Base-by-base conservation (phyloP, 768 basidiomycete genomes). In the Tephrocybe sp. region DNA sequence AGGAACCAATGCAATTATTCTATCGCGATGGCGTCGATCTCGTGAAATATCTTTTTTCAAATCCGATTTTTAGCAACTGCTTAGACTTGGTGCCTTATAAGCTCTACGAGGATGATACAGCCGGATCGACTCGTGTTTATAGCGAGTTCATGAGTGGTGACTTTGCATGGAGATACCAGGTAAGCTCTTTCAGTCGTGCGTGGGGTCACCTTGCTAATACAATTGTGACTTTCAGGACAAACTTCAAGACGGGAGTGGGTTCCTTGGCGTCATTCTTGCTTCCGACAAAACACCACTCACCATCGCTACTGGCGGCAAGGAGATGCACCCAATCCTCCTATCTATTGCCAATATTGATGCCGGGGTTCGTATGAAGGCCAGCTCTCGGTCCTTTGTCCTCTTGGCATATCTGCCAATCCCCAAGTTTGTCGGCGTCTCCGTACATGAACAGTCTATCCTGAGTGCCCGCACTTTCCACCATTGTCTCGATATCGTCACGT, bases 161-260 rank as follows among this genome's bases (percentile, higher is more conserved):
- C 5, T 19, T 15, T 11, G 54, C 65, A 30, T 66, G 67, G 64
- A 38, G 59, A 3, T 37, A 61, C n/a, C 64, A 66, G 59, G 65
- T 60, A 13, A 6, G 28, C 12, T 7, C 6, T 30, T 30, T 30
- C 12, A n/a, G n/a, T n/a, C n/a, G 28, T 30, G 12, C 12, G 12
- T 30, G 7, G 28, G 12, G 7, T 21, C 13, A 34, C 31, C 15
- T 16, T 47, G 6, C 28, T 12, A 5, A 34, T 15, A 15, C 32
- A 12, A 34, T 12, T n/a, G 15, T 34, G 11, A 34, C 7, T 12
- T 5, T n/a, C 16, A 34, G 32, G 5, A 5, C 7, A 34, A 6
- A n/a, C 32, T 34, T 8, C 32, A 9, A 15, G 5, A 5, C 16
- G 32, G 32, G 12, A 6, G 12, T 12, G 6, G 7, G 7, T 30